Evolutionary conservation across 257 asterid species (phyloP), one percentile per base, ranked within the genome.

Genomic region (Asclepias syriaca): DNA sequence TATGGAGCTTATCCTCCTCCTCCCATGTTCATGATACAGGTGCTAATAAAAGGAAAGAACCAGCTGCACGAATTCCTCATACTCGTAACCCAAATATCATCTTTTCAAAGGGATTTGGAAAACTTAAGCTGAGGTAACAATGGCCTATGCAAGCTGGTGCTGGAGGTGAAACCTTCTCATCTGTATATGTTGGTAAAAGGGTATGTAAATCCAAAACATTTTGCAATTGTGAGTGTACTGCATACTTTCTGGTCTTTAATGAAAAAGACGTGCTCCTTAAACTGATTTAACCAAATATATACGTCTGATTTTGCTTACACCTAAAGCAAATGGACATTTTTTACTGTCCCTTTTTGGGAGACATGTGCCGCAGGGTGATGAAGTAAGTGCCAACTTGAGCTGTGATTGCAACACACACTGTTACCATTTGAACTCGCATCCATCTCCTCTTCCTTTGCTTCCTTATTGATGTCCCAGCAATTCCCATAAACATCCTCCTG

Each of bases 1-100:
- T 94, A 70, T 94, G 99, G 99, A 90, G 98, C 82, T 79, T 94
- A 60, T 91, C 96, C 48, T 91, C 96, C 40, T 91, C 96, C 48
- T 91, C 96, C 40, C 87, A 87, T 40, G 86, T 72, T 22, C 78
- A 77, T 54, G 96, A 93, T 46, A 82, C 79, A 6, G 91, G 89
- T 16, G 72, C 79, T 11, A 86, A 81, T 11, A 86, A 80, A 69
- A 77, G 88, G 90, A 85, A 85, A 83, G 88, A 83, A 69, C 74
- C 78, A 48, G 86, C 82, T 22, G 77, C 81, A 10, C 87, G 75
- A 24, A 93, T 85, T 78, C 84, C 90, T 68, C 93, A 79, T 61
- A 81, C 78, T 66, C 86, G 96, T 61, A 88, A 90, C 78, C 95
- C 91, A 22, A 84, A 88, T 55, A 76, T 84, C 54, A 76, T 85